These are phyloP conservation scores for Botrytis sinoallii DNA, from an alignment of 2,329 filamentous ascomycete genomes.

Conservation along the genomic window DNA sequence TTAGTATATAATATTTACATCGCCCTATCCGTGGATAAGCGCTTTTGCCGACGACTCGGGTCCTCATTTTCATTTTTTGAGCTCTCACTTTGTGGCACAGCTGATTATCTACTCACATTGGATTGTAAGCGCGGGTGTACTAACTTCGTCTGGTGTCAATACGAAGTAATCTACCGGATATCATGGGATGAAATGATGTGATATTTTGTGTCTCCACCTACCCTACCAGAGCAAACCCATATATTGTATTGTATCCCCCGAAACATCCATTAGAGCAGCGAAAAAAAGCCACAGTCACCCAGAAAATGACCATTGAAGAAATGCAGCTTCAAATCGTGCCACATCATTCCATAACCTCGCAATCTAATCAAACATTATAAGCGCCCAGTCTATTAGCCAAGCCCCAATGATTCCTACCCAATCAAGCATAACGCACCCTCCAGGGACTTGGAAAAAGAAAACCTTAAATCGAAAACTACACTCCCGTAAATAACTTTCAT, in stretches of 20 bases:
- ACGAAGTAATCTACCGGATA: not conserved
- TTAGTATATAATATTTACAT: not conserved
- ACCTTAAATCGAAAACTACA: not conserved
- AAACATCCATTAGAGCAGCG: not conserved
- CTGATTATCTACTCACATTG: not conserved
- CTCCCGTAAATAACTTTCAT: not conserved
- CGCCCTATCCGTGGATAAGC: not conserved
- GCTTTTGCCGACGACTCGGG: conserved; percentile 1
- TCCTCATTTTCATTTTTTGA: not conserved
- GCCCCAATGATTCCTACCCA: not conserved
- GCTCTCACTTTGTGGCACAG: not conserved
- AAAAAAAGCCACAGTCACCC: not conserved
- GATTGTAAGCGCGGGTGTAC: not conserved
- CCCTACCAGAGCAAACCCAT: not conserved
- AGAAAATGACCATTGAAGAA: not conserved
- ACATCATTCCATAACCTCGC: not conserved
- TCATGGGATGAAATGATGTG: not conserved
- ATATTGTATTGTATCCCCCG: not conserved
- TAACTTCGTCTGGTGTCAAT: not conserved
- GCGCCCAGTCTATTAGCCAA: not conserved
- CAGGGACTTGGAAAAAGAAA: not conserved
- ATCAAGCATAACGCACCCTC: not conserved
- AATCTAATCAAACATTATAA: not conserved
- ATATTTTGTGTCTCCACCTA: not conserved
- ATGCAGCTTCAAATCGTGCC: not conserved